These are phyloP conservation scores for Helicocarpus griseus DNA, from an alignment of 2,329 filamentous ascomycete species.

Conservation along the genomic window DNA sequence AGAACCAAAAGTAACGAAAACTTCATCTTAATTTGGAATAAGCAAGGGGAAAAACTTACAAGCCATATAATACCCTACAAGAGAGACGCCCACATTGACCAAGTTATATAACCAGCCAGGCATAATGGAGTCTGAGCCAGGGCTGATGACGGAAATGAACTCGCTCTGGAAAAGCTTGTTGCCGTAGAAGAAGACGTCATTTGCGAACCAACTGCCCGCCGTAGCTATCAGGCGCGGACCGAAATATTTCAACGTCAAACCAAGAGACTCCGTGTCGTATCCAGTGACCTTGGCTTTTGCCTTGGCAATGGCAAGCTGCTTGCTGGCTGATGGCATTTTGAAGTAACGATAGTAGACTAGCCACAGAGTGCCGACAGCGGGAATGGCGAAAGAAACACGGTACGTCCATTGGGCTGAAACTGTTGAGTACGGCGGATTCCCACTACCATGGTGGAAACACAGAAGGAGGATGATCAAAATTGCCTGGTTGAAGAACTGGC, in stretches of 20 bases:
- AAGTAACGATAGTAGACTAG: constrained; percentile 91
- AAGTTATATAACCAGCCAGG: constrained; percentile 86
- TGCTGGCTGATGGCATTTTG: constrained; percentile 85
- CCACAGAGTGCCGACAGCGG: constrained; percentile 84
- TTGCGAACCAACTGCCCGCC: constrained; percentile 84
- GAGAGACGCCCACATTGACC: constrained; percentile 77
- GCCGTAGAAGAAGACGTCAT: constrained; percentile 98
- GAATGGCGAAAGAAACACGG: constrained; percentile 84
- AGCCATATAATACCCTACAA: constrained; percentile 82
- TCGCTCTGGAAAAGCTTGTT: constrained; percentile 95
- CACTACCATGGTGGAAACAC: constrained; percentile 74
- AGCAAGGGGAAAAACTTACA: constrained; percentile 26
- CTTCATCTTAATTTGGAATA: background rate
- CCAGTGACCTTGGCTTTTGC: constrained; percentile 79
- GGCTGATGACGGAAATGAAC: constrained; percentile 76
- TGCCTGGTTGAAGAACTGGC: constrained; percentile 89
- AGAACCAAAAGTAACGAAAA: background rate
- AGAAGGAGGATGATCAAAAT: constrained; percentile 76
- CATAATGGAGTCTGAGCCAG: constrained; percentile 62
- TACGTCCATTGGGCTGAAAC: constrained; percentile 81
- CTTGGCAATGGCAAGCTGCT: constrained; percentile 73
- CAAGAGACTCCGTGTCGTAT: constrained; percentile 79
- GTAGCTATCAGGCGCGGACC: constrained; percentile 80
- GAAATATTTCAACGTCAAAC: constrained; percentile 70
- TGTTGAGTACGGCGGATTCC: constrained; percentile 65